Evolutionary conservation across 2,329 filamentous ascomycete species (phyloP), one percentile per base, ranked within the genome.

Genomic region (Phaeophleospora eucalypticola): DNA sequence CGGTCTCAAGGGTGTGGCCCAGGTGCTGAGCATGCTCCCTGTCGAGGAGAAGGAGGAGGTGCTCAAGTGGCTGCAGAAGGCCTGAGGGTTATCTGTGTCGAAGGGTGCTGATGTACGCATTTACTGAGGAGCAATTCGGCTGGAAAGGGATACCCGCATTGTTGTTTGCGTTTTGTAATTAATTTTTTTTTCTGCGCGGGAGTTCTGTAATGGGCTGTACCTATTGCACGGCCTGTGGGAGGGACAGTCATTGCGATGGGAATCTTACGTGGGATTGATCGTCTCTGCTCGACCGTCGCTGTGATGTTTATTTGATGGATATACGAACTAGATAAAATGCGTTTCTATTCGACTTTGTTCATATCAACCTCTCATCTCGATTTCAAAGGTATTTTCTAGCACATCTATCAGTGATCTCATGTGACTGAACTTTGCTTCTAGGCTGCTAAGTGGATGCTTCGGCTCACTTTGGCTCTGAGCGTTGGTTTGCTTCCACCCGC

Each of bases 31-130:
- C 61, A 89, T 91, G 67, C 81, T 98, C 74, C 89, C 90, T 15
- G 85, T 90, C 41, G 82, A 81, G 56, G 90, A 98, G 77, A 86
- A 89, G 67, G 89, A 96, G 70, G 81, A 86, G 68, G 79, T 94
- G 43, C 75, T 95, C 46, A 80, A 77, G 67, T 77, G 68, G 61
- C 51, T 76, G 55, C 58, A 58, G 29, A 69, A 66, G 62, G 69
- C 70, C 39, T 75, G 27, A 39, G 29, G 41, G 24, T 14, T 39
- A 21, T 20, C 37, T 43, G n/a, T n/a, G 32, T 43, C 41, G 24
- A 43, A 43, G 20, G 41, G 24, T 21, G n/a, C 41, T 20, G 24
- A 35, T 12, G 41, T 36, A 35, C 41, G 41, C 41, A 43, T 43
- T 35, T 43, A 43, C 41, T 43, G 17, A 43, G 41, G 32, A 33